These are phyloP conservation scores for Coniophora puteana DNA, from an alignment of 1,284 basidiomycete species.

Conservation along the genomic window DNA sequence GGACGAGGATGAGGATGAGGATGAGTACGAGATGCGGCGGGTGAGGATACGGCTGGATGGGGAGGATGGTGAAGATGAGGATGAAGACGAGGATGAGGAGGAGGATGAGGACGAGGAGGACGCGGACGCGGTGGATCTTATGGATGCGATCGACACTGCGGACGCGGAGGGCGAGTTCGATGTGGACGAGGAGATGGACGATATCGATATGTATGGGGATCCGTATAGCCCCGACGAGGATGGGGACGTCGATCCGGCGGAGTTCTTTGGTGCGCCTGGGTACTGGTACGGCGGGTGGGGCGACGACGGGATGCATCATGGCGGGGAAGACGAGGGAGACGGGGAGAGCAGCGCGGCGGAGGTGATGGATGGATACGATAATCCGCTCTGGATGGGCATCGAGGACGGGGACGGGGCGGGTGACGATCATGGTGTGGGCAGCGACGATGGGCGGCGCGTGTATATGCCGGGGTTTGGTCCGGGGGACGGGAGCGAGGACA, in stretches of 20 bases:
- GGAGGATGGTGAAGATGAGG: constrained; percentile 30
- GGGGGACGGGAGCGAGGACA: constrained; percentile 20
- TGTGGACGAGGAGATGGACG: constrained; percentile 16
- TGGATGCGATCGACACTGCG: too few relatives aligned
- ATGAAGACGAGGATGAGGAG: constrained; percentile 29
- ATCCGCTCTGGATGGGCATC: neutral
- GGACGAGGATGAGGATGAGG: constrained; percentile 32
- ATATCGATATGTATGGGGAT: constrained; percentile 14
- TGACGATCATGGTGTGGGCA: neutral
- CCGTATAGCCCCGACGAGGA: constrained; percentile 14
- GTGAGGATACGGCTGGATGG: constrained; percentile 35
- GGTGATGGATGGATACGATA: too few relatives aligned
- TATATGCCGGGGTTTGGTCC: constrained; percentile 1
- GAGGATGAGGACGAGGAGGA: constrained; percentile 31
- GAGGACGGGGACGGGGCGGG: neutral
- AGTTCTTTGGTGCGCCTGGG: constrained; percentile 22
- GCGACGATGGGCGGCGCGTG: too few relatives aligned
- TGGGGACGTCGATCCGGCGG: constrained; percentile 12
- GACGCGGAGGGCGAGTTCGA: constrained; percentile 15
- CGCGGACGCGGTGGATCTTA: too few relatives aligned
- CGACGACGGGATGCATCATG: constrained; percentile 20
- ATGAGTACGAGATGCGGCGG: constrained; percentile 32
- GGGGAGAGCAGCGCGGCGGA: too few relatives aligned
- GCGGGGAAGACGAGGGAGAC: constrained; percentile 17
- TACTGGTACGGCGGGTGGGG: constrained; percentile 21